Percentiles rank a stretch among this genome's conserved stretches.
phyloP scores from a whole-genome alignment of 495 filamentous ascomycete species.

The Hypomontagnella submonticulosa region DNA sequence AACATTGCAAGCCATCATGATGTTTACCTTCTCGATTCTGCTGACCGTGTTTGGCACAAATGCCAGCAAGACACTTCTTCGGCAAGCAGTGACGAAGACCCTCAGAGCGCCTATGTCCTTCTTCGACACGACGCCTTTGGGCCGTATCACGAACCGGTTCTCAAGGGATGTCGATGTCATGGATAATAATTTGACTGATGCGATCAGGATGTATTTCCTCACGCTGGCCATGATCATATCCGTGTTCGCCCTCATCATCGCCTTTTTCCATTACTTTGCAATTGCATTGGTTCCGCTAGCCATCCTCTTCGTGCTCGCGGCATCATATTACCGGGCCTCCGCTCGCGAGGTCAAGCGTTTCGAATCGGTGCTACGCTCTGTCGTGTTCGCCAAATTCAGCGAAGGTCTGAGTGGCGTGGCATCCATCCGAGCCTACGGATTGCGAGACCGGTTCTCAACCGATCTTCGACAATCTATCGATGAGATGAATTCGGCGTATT shows the following conservation, averaged over 20 bases:
- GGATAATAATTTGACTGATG: constrained; percentile 92
- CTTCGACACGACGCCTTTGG: constrained; percentile 95
- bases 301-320: constrained; percentile 81
- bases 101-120: constrained; percentile 95
- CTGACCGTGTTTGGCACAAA: constrained; percentile 83
- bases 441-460: constrained; percentile 76
- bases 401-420: constrained; percentile 87
- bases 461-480: constrained; percentile 79
- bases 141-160: constrained; percentile 97
- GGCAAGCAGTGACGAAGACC: constrained; percentile 80
- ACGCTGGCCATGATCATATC: constrained; percentile 81
- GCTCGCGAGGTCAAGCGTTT: constrained; percentile 94
- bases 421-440: constrained; percentile 88
- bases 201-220: constrained; percentile 92
- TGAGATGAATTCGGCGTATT: constrained; percentile 93
- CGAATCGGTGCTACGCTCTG: constrained; percentile 86
- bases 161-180: constrained; percentile 94
- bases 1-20: constrained; percentile 74
- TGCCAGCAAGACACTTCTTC: constrained; percentile 83
- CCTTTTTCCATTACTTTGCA: constrained; percentile 93
- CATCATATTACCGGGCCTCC: constrained; percentile 89
- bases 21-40: constrained; percentile 73
- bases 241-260: constrained; percentile 88
- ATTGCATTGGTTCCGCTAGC: constrained; percentile 87
- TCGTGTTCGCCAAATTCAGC: constrained; percentile 89